Percentiles rank a stretch among this genome's conserved stretches.
phyloP scores from a whole-genome alignment of 805 yeast species.

The Schwanniomyces vanrijiae region DNA sequence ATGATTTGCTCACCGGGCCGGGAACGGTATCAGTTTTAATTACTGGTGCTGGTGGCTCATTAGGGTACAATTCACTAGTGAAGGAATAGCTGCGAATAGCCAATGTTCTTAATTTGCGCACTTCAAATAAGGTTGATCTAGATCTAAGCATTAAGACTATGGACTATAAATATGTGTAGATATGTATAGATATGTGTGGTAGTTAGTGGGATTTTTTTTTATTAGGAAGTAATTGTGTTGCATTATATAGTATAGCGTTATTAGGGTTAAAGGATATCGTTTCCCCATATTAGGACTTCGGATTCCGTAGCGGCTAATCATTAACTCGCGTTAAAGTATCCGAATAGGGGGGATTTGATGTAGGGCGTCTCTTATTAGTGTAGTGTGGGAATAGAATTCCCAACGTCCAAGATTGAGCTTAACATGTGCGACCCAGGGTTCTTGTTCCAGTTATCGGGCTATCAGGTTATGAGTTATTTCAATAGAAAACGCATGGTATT shows the following conservation, averaged over 20 bases:
- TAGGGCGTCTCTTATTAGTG: too few species aligned
- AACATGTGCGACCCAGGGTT: too few species aligned
- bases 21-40: slow-evolving; percentile 32
- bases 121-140: not conserved
- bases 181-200: not conserved
- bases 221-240: not conserved
- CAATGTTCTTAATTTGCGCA: not conserved
- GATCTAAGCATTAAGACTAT: not conserved
- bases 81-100: not conserved
- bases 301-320: not conserved
- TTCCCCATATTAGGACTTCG: not conserved
- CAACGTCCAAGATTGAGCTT: too few species aligned
- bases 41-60: slow-evolving; percentile 34
- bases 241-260: not conserved
- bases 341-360: not conserved
- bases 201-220: not conserved
- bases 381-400: too few species aligned
- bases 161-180: not conserved
- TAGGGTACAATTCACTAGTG: slow-evolving; percentile 27
- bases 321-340: not conserved
- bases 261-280: not conserved
- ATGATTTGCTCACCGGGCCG: slow-evolving; percentile 33
- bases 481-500: too few species aligned
- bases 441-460: too few species aligned
- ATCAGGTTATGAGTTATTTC: too few species aligned